phyloP scores from a whole-genome alignment of 306 rosid species.

The Inga laurina region DNA sequence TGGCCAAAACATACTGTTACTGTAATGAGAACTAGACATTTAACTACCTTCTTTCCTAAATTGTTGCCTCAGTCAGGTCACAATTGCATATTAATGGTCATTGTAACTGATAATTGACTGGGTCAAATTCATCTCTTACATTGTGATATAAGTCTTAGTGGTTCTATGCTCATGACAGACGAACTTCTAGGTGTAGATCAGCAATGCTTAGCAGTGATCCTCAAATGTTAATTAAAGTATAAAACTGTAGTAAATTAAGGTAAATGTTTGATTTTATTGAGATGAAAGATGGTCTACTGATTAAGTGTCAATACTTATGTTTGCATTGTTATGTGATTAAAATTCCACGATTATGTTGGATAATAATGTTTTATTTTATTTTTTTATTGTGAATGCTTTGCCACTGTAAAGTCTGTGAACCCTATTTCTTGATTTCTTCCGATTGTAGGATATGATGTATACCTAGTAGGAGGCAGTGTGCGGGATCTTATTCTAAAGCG shows the following conservation, averaged over 20 bases:
- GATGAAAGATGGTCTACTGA: neutral
- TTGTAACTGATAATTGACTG: neutral
- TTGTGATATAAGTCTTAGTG: neutral
- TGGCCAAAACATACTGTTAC: neutral
- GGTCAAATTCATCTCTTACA: conserved; percentile 12
- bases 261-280: conserved; percentile 16
- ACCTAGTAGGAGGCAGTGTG: conserved; percentile 59
- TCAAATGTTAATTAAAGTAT: conserved; percentile 7
- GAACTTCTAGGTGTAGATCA: conserved; percentile 16
- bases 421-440: conserved; percentile 14
- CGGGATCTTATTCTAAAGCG: conserved; percentile 51
- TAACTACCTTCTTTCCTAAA: neutral
- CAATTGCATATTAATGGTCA: neutral
- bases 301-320: neutral
- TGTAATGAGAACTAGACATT: neutral
- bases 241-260: conserved; percentile 3
- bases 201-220: conserved; percentile 11
- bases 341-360: neutral
- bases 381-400: neutral
- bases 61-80: neutral
- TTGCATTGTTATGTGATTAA: neutral
- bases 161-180: neutral
- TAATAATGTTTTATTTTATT: neutral
- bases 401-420: conserved; percentile 3
- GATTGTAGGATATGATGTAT: conserved; percentile 46